These are phyloP conservation scores for Ceratocystis destructans DNA, from an alignment of 2,329 filamentous ascomycete species.

Conservation along the genomic window DNA sequence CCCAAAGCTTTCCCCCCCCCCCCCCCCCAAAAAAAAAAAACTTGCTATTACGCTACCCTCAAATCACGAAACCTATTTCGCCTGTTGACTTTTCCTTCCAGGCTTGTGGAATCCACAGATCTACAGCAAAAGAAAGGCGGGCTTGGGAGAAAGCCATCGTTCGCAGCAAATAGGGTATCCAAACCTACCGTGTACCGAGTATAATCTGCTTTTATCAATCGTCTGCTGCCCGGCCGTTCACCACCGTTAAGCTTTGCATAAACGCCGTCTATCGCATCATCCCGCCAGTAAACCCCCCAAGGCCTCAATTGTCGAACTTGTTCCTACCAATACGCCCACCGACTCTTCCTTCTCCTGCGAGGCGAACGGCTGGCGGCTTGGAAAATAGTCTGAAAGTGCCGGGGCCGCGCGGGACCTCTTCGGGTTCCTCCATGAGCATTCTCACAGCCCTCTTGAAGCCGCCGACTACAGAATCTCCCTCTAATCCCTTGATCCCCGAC, in stretches of 20 bases:
- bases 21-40: neutral
- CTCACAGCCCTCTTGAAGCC: neutral
- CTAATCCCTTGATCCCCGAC: neutral
- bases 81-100: neutral
- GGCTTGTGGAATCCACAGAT: neutral
- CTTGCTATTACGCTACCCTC: neutral
- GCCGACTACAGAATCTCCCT: neutral
- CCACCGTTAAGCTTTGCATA: neutral
- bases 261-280: neutral
- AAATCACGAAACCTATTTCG: neutral
- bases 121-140: neutral
- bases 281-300: neutral
- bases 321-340: neutral
- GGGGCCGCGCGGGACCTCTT: slow-evolving; percentile 8
- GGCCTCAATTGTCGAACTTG: neutral
- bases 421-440: neutral
- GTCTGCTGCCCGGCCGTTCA: neutral
- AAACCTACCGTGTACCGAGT: neutral
- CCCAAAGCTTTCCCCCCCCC: too few relatives aligned
- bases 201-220: neutral
- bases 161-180: neutral
- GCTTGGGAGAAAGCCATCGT: neutral
- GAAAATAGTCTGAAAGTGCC: slow-evolving; percentile 3
- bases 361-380: slow-evolving; percentile 10
- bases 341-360: neutral